Percentiles rank a stretch among this genome's conserved stretches.
phyloP scores from a whole-genome alignment of 192 early-diverging fungal genomes.

The Linnemannia zychae region DNA sequence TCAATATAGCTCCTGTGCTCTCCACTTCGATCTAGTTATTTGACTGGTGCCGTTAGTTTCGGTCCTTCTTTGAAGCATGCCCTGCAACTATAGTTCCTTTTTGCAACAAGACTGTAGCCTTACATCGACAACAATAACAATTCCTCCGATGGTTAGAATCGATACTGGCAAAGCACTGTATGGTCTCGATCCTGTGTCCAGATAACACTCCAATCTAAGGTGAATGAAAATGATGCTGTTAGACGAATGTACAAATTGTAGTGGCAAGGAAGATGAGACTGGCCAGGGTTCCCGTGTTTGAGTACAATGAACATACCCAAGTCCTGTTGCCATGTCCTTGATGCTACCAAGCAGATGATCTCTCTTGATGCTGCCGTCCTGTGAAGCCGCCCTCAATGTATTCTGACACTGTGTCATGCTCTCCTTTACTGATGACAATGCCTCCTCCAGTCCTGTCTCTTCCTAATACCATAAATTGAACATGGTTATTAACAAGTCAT shows the following conservation, averaged over 20 bases:
- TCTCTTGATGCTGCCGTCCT: conserved; percentile 46
- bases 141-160: conserved; percentile 51
- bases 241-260: neutral
- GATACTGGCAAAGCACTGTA: conserved; percentile 38
- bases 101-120: neutral
- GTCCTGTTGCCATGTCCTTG: conserved; percentile 47
- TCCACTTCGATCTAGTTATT: conserved; percentile 52
- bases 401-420: conserved; percentile 55
- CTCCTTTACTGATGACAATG: conserved; percentile 31
- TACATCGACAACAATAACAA: conserved; percentile 55
- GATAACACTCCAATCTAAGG: conserved; percentile 46
- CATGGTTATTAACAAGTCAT: neutral
- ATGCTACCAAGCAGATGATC: conserved; percentile 45
- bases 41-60: neutral
- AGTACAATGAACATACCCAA: conserved; percentile 22
- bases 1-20: conserved; percentile 43
- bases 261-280: neutral
- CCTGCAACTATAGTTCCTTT: neutral
- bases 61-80: neutral
- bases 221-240: neutral
- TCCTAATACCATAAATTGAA: conserved; percentile 13
- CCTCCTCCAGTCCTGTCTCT: conserved; percentile 38
- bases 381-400: conserved; percentile 46
- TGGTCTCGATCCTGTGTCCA: conserved; percentile 36
- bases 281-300: neutral